These are phyloP conservation scores for Gracilariopsis chorda DNA, from an alignment of 23 red algal genomes.

Conservation along the genomic window DNA sequence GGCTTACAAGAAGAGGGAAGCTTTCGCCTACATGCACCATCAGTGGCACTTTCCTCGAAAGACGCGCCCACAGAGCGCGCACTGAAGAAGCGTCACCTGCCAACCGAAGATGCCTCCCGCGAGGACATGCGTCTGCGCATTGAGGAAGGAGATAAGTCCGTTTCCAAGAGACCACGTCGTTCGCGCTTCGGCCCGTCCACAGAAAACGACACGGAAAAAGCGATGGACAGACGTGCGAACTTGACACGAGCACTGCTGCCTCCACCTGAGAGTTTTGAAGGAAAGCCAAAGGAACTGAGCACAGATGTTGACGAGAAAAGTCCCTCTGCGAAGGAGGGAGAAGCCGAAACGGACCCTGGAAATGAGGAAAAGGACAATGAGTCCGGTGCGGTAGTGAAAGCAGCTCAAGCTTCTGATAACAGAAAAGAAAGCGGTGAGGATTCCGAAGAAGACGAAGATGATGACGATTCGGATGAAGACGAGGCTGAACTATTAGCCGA, in stretches of 20 bases:
- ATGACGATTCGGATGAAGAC: constrained; percentile 69
- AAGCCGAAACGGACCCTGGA: neutral
- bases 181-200: neutral
- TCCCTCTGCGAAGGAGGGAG: neutral
- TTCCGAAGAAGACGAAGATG: constrained; percentile 8
- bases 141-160: neutral
- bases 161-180: neutral
- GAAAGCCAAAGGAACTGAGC: neutral
- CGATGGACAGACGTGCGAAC: neutral
- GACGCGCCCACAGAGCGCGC: constrained; percentile 64
- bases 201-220: neutral
- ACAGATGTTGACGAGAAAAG: neutral
- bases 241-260: neutral
- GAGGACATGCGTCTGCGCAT: constrained; percentile 31
- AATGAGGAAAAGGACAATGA: neutral
- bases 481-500: constrained; percentile 78
- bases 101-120: constrained; percentile 16
- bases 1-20: constrained; percentile 67
- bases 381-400: neutral
- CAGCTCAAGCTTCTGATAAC: neutral
- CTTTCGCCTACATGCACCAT: constrained; percentile 68
- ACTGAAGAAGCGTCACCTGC: constrained; percentile 54
- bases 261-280: neutral
- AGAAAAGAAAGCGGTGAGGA: constrained; percentile 9
- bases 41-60: constrained; percentile 62